Evolutionary conservation across 768 basidiomycete species (phyloP).

Genomic region (Rhizopogon vulgaris): DNA sequence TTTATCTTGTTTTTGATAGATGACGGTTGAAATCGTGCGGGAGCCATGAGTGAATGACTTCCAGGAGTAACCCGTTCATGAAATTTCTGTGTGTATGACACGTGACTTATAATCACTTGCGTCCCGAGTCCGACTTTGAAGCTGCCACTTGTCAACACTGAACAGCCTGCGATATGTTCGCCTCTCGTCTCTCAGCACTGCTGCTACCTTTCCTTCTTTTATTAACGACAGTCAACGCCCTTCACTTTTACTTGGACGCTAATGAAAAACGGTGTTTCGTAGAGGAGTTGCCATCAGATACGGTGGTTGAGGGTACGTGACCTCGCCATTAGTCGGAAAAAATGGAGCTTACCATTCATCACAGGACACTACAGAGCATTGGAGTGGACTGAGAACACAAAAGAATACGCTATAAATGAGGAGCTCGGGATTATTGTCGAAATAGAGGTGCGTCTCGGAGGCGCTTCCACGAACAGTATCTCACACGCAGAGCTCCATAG

Average conservation of each 20-base stretch:
- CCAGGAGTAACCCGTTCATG: not conserved
- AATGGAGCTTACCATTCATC: not conserved
- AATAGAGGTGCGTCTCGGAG: slow-evolving; percentile 62
- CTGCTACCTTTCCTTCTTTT: slow-evolving; percentile 35
- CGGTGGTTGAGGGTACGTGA: slow-evolving; percentile 82
- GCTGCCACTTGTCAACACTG: not conserved
- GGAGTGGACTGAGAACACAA: slow-evolving; percentile 77
- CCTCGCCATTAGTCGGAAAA: not conserved
- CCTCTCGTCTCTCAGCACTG: slow-evolving; percentile 17
- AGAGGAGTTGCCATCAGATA: slow-evolving; percentile 92
- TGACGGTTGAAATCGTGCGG: slow-evolving; percentile 54
- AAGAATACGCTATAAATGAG: slow-evolving; percentile 64
- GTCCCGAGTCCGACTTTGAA: not conserved
- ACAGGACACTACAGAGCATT: slow-evolving; percentile 83
- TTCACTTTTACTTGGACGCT: slow-evolving; percentile 96
- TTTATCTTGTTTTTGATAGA: slow-evolving; percentile 85
- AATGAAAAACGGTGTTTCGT: slow-evolving; percentile 93
- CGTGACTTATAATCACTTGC: not conserved
- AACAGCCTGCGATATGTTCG: slow-evolving; percentile 14
- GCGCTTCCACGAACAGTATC: not conserved
- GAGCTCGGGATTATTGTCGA: slow-evolving; percentile 86
- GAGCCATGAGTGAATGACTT: slow-evolving; percentile 37
- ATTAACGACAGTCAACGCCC: slow-evolving; percentile 52
- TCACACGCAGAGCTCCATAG: slow-evolving; percentile 33
- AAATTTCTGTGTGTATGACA: not conserved